Evolutionary conservation across 1,284 basidiomycete genomes (phyloP).

Genomic region (Marasmius oreades): DNA sequence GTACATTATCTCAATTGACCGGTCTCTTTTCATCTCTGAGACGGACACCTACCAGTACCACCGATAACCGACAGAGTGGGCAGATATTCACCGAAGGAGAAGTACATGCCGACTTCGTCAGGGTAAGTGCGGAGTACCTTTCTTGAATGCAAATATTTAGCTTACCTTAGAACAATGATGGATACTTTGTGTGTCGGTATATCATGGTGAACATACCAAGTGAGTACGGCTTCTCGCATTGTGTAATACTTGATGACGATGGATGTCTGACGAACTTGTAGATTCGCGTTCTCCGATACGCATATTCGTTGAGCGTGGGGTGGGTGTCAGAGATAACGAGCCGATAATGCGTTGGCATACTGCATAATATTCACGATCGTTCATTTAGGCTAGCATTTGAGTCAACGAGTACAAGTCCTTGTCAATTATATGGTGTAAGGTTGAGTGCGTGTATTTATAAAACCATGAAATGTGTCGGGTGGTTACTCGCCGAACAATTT

Average conservation of each 20-base stretch:
- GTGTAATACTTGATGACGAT: slow-evolving; percentile 1
- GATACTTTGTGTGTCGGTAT: slow-evolving; percentile 75
- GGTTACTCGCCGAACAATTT: slow-evolving; percentile 87
- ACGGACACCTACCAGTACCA: slow-evolving; percentile 33
- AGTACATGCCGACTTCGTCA: slow-evolving; percentile 72
- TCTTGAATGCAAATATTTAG: slow-evolving; percentile 13
- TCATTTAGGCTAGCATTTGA: not conserved
- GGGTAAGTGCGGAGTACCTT: slow-evolving; percentile 41
- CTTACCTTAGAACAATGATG: slow-evolving; percentile 53
- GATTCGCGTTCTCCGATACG: slow-evolving; percentile 65
- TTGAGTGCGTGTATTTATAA: not conserved
- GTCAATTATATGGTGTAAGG: not conserved
- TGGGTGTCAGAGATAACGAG: slow-evolving; percentile 67
- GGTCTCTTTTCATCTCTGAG: slow-evolving; percentile 69
- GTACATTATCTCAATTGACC: slow-evolving; percentile 50
- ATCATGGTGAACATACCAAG: slow-evolving; percentile 77
- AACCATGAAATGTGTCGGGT: not conserved
- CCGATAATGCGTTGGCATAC: slow-evolving; percentile 63
- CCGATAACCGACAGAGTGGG: slow-evolving; percentile 33
- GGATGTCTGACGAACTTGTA: slow-evolving; percentile 23
- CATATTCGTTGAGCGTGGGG: slow-evolving; percentile 66
- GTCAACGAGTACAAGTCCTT: slow-evolving; percentile 2
- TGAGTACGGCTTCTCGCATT: slow-evolving; percentile 33
- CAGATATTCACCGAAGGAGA: slow-evolving; percentile 68
- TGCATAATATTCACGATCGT: slow-evolving; percentile 27